Evolutionary conservation across 331 rosid genomes (phyloP).

Genomic region (Dryas integrifolia): DNA sequence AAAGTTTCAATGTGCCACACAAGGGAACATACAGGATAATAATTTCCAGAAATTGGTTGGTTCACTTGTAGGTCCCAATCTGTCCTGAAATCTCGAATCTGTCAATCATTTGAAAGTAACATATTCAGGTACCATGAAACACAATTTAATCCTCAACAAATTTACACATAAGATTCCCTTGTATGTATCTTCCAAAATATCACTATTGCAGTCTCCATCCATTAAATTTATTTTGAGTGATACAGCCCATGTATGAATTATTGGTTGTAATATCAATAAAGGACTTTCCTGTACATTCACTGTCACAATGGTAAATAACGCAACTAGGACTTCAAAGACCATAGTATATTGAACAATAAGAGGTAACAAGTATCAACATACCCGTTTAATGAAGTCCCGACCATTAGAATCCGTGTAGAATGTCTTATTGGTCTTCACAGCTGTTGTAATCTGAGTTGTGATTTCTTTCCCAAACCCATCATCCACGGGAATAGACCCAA

Average conservation of each 20-base stretch:
- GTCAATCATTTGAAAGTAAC: constrained; percentile 23
- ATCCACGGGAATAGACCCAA: constrained; percentile 36
- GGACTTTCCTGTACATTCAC: background rate
- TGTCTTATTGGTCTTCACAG: constrained; percentile 28
- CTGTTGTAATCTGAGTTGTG: constrained; percentile 35
- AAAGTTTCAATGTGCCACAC: constrained; percentile 4
- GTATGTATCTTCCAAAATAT: background rate
- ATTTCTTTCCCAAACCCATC: constrained; percentile 39
- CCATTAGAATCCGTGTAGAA: constrained; percentile 45
- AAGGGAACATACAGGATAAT: constrained; percentile 35
- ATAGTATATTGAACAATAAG: background rate
- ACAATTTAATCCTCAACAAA: background rate
- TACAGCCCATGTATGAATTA: background rate
- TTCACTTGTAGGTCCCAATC: constrained; percentile 43
- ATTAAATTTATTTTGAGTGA: background rate
- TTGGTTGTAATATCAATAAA: background rate
- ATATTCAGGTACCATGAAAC: background rate
- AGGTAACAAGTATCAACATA: constrained; percentile 17
- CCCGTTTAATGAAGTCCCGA: constrained; percentile 43
- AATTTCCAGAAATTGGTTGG: constrained; percentile 45
- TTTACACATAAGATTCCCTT: background rate
- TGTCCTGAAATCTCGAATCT: constrained; percentile 41
- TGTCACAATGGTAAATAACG: background rate
- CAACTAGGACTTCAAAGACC: background rate
- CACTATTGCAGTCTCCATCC: constrained; percentile 5